These are phyloP conservation scores for Galerina marginata DNA, from an alignment of 768 basidiomycete species.

Conservation along the genomic window DNA sequence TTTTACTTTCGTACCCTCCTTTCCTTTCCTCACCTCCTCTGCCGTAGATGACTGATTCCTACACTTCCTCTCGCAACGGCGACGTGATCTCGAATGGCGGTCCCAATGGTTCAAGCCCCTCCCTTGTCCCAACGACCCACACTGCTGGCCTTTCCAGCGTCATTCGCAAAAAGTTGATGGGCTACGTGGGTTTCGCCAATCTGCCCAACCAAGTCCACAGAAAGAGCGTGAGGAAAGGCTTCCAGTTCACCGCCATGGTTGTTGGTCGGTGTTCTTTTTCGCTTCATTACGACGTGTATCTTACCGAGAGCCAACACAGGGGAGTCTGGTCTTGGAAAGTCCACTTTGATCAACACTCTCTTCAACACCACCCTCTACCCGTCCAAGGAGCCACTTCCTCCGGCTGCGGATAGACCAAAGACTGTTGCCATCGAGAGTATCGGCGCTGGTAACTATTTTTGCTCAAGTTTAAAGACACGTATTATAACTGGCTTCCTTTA, in stretches of 20 bases:
- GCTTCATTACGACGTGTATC: conserved; percentile 28
- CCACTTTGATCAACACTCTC: conserved; percentile 97
- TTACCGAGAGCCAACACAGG: conserved; percentile 52
- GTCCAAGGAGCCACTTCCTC: conserved; percentile 82
- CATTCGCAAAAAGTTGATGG: conserved; percentile 91
- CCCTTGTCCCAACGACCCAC: conserved; percentile 47
- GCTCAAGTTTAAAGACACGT: conserved; percentile 27
- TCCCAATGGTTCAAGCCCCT: conserved; percentile 68
- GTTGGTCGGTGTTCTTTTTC: conserved; percentile 74
- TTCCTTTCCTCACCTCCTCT: conserved; percentile 33
- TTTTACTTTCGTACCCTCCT: conserved; percentile 38
- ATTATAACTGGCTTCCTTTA: conserved; percentile 30
- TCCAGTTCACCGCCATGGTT: conserved; percentile 99
- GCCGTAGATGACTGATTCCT: conserved; percentile 76
- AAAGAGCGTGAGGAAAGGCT: conserved; percentile 97
- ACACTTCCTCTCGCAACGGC: conserved; percentile 69
- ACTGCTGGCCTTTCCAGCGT: conserved; percentile 48
- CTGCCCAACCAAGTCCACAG: conserved; percentile 99
- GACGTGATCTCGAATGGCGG: conserved; percentile 64
- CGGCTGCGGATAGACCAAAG: conserved; percentile 85
- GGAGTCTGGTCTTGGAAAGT: conserved; percentile 98
- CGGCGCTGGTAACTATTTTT: conserved; percentile 77
- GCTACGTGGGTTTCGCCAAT: conserved; percentile 96
- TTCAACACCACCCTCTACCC: conserved; percentile 97
- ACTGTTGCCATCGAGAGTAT: conserved; percentile 99